Evolutionary conservation across 768 basidiomycete genomes (phyloP), one percentile per base, ranked within the genome.

Genomic region (Amanita thiersii): DNA sequence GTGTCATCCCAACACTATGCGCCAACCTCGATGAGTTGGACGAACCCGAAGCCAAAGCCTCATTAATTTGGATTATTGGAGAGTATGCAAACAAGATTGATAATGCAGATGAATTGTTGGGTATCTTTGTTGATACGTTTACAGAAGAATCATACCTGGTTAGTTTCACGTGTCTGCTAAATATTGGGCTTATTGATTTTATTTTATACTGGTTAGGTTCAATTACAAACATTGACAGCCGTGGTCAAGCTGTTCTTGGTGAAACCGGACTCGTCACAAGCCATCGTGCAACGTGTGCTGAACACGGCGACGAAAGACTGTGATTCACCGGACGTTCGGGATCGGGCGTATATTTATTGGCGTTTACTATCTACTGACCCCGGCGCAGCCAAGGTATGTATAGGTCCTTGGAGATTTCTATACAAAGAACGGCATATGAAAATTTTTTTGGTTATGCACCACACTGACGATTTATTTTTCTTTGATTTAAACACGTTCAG

Each of bases 331-430:
- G 94, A 98, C 58, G 89, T 99, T 11, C 75, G 96, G 30, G 96
- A 99, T 59, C 74, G 93, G 37, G 96, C 96, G 1, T 99, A 98
- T 56, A 94, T 98, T 29, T 98, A 98, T 55, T 99, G 96, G 96
- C 73, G 96, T 47, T 56, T 99, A 48, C 60, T 99, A 19, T 94
- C 90, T 4, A 92, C 90, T 43, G 94, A 99, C 59, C 89, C 93
- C 1, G 88, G 79, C 2, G 91, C 94, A 12, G 94, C 96, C 0
- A 99, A 97, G 73, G 92, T 88, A 47, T 37, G 65, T 47, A 8
- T 7, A 41, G 26, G 40, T 19, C 6, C n/a, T 33, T 18, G 23
- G n/a, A 18, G 30, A 25, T 23, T 2, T 12, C 6, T 38, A 33
- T n/a, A 26, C 8, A 17, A n/a, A n/a, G n/a, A n/a, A n/a, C n/a